Conservation (phyloP, 2,329 filamentous ascomycete species). For the Hirsutella rhossiliensis region DNA sequence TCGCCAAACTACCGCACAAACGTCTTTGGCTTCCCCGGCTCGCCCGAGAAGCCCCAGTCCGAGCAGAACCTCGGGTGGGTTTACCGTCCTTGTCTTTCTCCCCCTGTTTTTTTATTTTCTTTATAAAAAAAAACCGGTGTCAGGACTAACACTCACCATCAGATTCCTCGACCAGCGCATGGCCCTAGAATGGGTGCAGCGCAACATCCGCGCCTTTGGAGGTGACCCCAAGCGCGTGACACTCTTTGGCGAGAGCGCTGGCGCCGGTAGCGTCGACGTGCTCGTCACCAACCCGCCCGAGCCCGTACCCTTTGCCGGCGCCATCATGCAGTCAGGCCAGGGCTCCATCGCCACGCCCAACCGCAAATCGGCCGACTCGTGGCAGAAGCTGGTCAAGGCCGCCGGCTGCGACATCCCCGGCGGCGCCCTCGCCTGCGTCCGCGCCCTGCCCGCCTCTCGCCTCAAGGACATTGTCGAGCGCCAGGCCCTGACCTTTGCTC, state of each 20-base stretch:
- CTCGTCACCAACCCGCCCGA: slow-evolving; percentile 9
- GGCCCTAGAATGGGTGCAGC: slow-evolving; percentile 46
- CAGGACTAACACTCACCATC: neutral
- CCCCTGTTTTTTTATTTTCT: neutral
- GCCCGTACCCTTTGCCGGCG: slow-evolving; percentile 15
- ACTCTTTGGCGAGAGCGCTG: slow-evolving; percentile 45
- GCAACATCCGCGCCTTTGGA: slow-evolving; percentile 50
- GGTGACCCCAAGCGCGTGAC: slow-evolving; percentile 50
- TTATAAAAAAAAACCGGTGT: no score
- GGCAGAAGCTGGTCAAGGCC: slow-evolving; percentile 5
- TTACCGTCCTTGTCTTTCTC: neutral
- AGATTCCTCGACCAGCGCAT: slow-evolving; percentile 35
- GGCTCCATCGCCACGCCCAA: slow-evolving; percentile 2
- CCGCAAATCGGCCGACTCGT: slow-evolving; percentile 4
- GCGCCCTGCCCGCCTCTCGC: slow-evolving; percentile 6
- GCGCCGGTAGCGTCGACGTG: slow-evolving; percentile 35
- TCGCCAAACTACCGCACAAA: slow-evolving; percentile 32
- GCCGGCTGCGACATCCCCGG: slow-evolving; percentile 5
- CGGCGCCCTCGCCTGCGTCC: slow-evolving; percentile 10
- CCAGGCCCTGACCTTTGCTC: slow-evolving; percentile 8
- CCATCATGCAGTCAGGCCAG: slow-evolving; percentile 15
- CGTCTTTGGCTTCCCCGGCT: slow-evolving; percentile 27
- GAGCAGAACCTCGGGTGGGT: slow-evolving; percentile 2
- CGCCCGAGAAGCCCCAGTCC: neutral
- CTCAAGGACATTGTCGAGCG: slow-evolving; percentile 9